Conservation (phyloP, 305 asterid genomes). For the Solanum hybrid region DNA sequence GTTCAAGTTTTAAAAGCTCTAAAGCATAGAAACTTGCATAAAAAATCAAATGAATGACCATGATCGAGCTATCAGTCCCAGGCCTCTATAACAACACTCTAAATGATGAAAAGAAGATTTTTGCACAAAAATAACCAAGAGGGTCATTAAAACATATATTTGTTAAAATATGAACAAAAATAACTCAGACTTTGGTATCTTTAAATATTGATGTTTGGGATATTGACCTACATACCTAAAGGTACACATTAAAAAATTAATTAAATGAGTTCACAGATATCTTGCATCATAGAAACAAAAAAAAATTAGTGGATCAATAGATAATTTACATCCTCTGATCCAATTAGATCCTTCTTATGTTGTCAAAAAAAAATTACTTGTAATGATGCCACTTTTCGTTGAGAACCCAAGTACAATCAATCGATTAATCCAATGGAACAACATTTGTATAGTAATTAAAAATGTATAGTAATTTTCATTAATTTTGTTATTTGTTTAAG, state of each 20-base stretch:
- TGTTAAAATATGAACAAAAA: not conserved
- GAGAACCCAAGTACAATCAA: not conserved
- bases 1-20: not conserved
- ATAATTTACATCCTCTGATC: not conserved
- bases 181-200: not conserved
- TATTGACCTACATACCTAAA: not conserved
- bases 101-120: not conserved
- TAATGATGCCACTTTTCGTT: not conserved
- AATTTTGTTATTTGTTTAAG: not conserved
- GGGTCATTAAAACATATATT: not conserved
- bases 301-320: not conserved
- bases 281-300: not conserved
- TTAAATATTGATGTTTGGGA: not conserved
- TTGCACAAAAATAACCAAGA: too few relatives aligned
- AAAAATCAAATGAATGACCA: not conserved
- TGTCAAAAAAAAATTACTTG: not conserved
- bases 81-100: too few relatives aligned
- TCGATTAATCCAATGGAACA: not conserved
- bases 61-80: not conserved
- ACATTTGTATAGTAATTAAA: not conserved
- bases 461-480: not conserved
- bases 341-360: not conserved
- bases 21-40: not conserved
- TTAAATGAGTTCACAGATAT: too few relatives aligned
- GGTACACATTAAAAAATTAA: not conserved